Evolutionary conservation across 2,329 filamentous ascomycete species (phyloP), one percentile per base, ranked within the genome.

Genomic region (Penicillium sp.): DNA sequence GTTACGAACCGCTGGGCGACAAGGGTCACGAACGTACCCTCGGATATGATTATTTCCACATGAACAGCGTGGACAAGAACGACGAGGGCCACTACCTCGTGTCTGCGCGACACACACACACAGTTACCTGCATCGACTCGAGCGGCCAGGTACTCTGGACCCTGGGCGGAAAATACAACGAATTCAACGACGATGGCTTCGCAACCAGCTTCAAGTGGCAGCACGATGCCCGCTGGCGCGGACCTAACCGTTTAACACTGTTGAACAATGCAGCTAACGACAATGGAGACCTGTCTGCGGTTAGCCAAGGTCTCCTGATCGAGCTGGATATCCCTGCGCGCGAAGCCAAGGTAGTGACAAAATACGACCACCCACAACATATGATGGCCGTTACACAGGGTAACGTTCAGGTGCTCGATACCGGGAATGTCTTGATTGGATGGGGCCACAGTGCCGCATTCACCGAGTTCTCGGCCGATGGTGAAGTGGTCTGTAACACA

Each of bases 61-160:
- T 84, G 65, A 84, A 83, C 68, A 81, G 78, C 43, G 73, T 82
- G 54, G 78, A 80, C 66, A 82, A 82, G 67, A 76, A 81, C 60
- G 61, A 68, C 10, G 68, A 76, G 2, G 79, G 76, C 14, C 72
- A 74, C 52, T 78, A 78, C 49, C 63, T 77, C 13, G 65, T 81
- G 37, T 80, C 76, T 3, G 70, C 73, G 1, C 76, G 80, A 16
- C 75, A 71, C 33, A 62, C 64, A 16, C 65, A 71, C 42, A 59
- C 62, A 4, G 52, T 84, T 49, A 75, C 74, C 31, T 75, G 75
- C 53, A 71, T 78, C 33, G 73, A 78, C 44, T 51, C 22, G 60
- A 63, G 58, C 2, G 69, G 67, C 14, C 56, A 66, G 29, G 65
- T 63, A 22, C 62, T 65, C n/a, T 70, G 64, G 66, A 65, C 58